phyloP scores from a whole-genome alignment of 176 grass and related monocot genomes.

The Cenchrus americanus region DNA sequence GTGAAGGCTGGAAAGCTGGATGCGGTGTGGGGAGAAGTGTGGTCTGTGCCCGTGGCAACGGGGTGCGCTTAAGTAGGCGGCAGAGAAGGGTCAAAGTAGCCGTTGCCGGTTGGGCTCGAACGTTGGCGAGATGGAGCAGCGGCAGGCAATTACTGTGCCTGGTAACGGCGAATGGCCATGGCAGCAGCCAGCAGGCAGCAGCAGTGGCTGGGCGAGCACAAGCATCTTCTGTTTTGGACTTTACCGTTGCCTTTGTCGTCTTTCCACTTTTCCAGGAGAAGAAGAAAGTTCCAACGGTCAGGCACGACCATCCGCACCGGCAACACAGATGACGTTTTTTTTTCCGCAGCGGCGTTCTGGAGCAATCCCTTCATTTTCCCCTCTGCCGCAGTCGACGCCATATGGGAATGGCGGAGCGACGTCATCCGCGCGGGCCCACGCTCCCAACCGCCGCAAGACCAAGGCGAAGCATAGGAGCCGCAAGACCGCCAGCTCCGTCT shows the following conservation, averaged over 20 bases:
- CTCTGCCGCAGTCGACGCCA: no score
- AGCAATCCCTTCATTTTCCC: no score
- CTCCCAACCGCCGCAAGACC: no score
- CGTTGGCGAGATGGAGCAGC: background rate
- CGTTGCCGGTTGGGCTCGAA: conserved; percentile 40
- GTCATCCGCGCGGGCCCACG: no score
- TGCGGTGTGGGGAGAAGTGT: background rate
- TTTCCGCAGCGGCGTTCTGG: no score
- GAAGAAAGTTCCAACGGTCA: background rate
- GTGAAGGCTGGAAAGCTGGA: background rate
- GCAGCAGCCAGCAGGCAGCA: background rate
- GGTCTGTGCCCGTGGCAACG: background rate
- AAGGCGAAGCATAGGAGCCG: no score
- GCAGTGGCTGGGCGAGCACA: background rate
- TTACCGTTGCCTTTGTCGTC: conserved; percentile 22
- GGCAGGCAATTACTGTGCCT: background rate
- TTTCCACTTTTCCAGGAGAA: background rate
- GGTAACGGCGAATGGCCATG: background rate
- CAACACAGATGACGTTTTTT: no score
- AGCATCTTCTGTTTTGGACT: conserved; percentile 1
- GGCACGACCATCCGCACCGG: background rate
- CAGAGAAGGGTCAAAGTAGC: background rate
- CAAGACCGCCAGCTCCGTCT: no score
- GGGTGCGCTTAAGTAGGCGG: conserved; percentile 24
- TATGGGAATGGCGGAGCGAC: no score